These are phyloP conservation scores for Diplodia sapinea DNA, from an alignment of 2,329 filamentous ascomycete species.

Conservation along the genomic window DNA sequence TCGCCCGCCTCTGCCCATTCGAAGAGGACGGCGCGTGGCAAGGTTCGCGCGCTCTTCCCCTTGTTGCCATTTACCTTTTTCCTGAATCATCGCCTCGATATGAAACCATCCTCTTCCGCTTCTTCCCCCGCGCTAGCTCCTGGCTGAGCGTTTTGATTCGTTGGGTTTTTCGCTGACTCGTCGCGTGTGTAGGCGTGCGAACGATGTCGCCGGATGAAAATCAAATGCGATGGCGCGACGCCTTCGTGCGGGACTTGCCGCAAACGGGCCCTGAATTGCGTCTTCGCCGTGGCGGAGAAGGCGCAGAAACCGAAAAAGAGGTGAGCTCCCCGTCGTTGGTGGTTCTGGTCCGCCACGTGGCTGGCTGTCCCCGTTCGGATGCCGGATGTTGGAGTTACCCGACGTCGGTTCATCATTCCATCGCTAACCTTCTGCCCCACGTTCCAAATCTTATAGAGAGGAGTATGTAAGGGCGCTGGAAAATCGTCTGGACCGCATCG, in stretches of 20 bases:
- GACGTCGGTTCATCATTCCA: neutral
- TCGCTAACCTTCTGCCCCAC: neutral
- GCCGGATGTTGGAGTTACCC: neutral
- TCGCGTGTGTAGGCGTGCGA: conserved; percentile 1
- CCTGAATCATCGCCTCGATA: neutral
- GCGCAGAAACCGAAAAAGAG: conserved; percentile 8
- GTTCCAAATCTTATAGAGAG: neutral
- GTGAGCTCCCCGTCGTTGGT: neutral
- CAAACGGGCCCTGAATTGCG: conserved; percentile 14
- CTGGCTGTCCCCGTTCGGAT: neutral
- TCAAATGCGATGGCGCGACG: conserved; percentile 21
- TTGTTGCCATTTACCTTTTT: neutral
- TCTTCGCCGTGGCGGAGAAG: conserved; percentile 15
- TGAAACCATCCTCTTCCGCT: neutral
- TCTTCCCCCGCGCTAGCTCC: no score
- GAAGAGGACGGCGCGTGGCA: conserved; percentile 15
- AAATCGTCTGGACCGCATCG: conserved; percentile 7
- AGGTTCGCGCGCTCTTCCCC: conserved; percentile 2
- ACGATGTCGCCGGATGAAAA: conserved; percentile 23
- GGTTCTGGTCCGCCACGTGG: neutral
- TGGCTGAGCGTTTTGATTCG: no score
- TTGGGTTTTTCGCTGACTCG: neutral
- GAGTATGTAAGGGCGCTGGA: conserved; percentile 15
- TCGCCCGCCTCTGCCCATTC: neutral
- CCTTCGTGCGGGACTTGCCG: conserved; percentile 20